phyloP scores from a whole-genome alignment of 306 rosid species.

The Psophocarpus tetragonolobus region DNA sequence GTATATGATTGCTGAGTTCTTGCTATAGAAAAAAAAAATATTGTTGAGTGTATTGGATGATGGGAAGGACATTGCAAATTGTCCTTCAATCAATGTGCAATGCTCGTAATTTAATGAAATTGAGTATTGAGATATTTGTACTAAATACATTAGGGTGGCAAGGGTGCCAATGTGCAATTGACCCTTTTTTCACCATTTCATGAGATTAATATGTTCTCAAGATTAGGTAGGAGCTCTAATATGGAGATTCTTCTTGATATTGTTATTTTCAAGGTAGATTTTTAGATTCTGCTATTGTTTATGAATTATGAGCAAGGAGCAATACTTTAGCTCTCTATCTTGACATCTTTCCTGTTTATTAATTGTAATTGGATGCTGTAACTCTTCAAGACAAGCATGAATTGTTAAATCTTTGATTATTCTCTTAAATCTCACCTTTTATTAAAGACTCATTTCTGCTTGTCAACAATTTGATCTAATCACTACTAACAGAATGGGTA shows the following conservation, averaged over 20 bases:
- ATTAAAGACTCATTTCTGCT: not conserved
- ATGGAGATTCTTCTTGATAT: not conserved
- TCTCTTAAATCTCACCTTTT: constrained; percentile 2
- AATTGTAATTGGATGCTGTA: not conserved
- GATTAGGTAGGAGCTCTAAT: constrained; percentile 14
- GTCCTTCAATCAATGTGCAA: constrained; percentile 6
- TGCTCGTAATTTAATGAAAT: constrained; percentile 4
- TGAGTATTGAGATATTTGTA: not conserved
- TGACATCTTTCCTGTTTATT: constrained; percentile 9
- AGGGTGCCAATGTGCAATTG: not conserved
- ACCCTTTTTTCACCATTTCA: constrained; percentile 3
- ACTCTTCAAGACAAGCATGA: constrained; percentile 2
- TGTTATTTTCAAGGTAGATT: not conserved
- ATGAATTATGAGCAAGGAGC: constrained; percentile 3
- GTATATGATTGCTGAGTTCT: not conserved
- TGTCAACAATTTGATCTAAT: not conserved
- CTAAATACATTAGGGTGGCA: not conserved
- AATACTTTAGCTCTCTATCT: constrained; percentile 5
- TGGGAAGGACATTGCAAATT: not conserved
- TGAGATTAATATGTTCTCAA: not conserved
- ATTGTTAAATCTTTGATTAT: not conserved
- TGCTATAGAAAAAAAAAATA: not conserved
- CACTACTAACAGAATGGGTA: not conserved
- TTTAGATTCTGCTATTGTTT: constrained; percentile 19
- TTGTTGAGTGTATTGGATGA: not conserved